Evolutionary conservation across 345 rosid genomes (phyloP), one percentile per base, ranked within the genome.

Genomic region (Laguncularia racemosa): DNA sequence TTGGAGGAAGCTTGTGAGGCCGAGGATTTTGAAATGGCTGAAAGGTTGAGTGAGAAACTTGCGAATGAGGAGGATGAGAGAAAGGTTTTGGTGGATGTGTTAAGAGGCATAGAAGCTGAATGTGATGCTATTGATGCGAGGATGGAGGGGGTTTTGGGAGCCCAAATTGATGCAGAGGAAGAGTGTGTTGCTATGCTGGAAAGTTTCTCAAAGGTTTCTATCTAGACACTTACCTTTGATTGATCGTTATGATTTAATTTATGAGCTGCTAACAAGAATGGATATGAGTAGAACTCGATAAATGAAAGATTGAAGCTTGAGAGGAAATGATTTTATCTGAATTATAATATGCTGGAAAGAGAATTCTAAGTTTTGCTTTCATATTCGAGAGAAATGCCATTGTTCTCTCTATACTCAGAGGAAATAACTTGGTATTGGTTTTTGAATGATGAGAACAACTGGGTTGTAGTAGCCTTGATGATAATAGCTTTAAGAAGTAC

Each of bases 11-110:
- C 91, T 9, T 84, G 91, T 50, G 97, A 91, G 59, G 71, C 91
- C 0, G 97, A 91, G 72, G 95, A 91, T 72, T 91, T 91, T 23
- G 95, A 85, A 56, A 76, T 74, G 10, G 97, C 93, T 3, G 85
- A 91, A 70, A 80, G 68, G 64, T 75, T 91, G 65, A 91, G 95
- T 52, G 84, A 91, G 53, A 68, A 76, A 64, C 80, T 91, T 40
- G 91, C 84, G 6, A 62, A 69, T 48, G 71, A 78, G 19, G 97
- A 84, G 45, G 73, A 70, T 52, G 73, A 73, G 50, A 83, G 64
- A 67, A 81, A 64, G 18, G 62, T 80, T 63, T 74, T 85, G 13
- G 66, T 74, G 53, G 16, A 59, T 61, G 66, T 76, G 55, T 81
- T 85, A 16, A 81, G 79, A 64, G 88, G 82, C 21, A 81, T 83